Base-by-base conservation (phyloP, 768 basidiomycete species). In the Tulasnella sp. region DNA sequence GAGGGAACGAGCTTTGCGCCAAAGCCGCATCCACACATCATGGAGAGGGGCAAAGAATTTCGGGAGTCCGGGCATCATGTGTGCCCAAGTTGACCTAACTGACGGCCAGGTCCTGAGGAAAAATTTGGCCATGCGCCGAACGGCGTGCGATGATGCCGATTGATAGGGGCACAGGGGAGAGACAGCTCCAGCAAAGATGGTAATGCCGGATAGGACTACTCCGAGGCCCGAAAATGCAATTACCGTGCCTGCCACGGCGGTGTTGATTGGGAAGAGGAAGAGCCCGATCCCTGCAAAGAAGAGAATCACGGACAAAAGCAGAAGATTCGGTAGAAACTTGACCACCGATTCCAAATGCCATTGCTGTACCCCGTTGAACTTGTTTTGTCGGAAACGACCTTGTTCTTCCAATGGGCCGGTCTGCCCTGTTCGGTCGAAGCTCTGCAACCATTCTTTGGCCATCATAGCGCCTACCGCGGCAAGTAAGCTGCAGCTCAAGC, bases 401-500 rank as follows among this genome's bases (percentile, higher is more conserved):
- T 70, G 68, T 22, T 37, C 68, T 11, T 38, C 34, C 11, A 70
- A 22, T 38, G 68, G 68, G 9, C 68, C 68, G 34, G 68, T 70
- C 68, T 70, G 71, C 39, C 71, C 71, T 36, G 39, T 54, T 19
- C 49, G 39, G 36, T 72, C 36, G 71, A 38, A 72, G 22, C 42
- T 19, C n/a, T 45, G 39, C 8, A 72, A 39, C 71, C 71, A 72
- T 45, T 72, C 36, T 45, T 45, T 72, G 19, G 71, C 71, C 36
- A 72, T n/a, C n/a, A 72, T 40, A 19, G 39, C 71, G n/a, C 71
- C 71, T 12, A 45, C 15, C n/a, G 71, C 71, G 22, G 71, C 49
- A 4, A 72, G 36, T 22, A 39, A 22, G 42, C 40, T 54, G 49
- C 34, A 72, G 15, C 40, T 31, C 19, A 45, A 40, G 49, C 71